Evolutionary conservation across 2,329 filamentous ascomycete species (phyloP).

Genomic region (Mycosphaerella sp.): DNA sequence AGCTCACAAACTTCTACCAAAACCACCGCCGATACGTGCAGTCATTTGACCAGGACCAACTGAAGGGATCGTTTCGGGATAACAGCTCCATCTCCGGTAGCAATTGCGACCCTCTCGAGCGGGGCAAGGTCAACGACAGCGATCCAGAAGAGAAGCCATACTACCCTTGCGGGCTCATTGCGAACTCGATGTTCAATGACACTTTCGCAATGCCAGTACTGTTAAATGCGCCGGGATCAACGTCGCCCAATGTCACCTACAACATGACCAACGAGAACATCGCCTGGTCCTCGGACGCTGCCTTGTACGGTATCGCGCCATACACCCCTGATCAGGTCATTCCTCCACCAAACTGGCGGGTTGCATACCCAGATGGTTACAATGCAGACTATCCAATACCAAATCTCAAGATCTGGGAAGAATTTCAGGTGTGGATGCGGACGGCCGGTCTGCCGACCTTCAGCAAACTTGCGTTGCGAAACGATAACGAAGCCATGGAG

Average conservation of each 20-base stretch:
- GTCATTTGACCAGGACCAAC: constrained; percentile 75
- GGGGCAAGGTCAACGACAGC: constrained; percentile 23
- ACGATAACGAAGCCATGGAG: constrained; percentile 63
- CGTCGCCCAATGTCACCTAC: constrained; percentile 51
- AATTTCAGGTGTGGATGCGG: constrained; percentile 98
- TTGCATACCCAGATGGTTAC: constrained; percentile 57
- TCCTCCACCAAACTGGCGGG: constrained; percentile 80
- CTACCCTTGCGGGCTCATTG: constrained; percentile 92
- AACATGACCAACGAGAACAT: constrained; percentile 72
- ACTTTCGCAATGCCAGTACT: constrained; percentile 64
- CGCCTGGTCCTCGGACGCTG: constrained; percentile 77
- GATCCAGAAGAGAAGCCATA: constrained; percentile 57
- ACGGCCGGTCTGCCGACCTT: constrained; percentile 90
- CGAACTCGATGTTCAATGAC: constrained; percentile 97
- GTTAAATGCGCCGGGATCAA: constrained; percentile 46
- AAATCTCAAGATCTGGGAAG: constrained; percentile 67
- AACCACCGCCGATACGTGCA: constrained; percentile 96
- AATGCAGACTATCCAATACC: constrained; percentile 67
- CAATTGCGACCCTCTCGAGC: constrained; percentile 65
- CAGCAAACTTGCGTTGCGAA: constrained; percentile 84
- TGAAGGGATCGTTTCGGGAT: constrained; percentile 64
- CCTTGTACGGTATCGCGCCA: constrained; percentile 64
- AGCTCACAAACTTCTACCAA: constrained; percentile 96
- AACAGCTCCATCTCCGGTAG: constrained; percentile 58
- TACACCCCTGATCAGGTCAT: constrained; percentile 62